A percentile compares a stretch with the other conserved stretches of the same genome.
Evolutionary conservation across 768 basidiomycete species (phyloP).

Genomic region (Hygrocybe punicea): DNA sequence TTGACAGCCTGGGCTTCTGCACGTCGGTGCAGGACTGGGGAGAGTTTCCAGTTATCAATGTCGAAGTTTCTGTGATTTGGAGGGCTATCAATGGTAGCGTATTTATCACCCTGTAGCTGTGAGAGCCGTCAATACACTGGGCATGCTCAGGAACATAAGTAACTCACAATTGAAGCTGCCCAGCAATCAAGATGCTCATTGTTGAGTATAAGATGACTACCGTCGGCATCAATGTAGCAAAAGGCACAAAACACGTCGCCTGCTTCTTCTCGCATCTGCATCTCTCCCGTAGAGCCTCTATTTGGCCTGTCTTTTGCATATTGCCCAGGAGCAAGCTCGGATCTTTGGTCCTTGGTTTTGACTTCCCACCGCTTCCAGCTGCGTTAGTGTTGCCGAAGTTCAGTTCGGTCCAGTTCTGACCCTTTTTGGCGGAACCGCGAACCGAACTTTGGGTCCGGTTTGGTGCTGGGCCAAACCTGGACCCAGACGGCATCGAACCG

Average conservation of each 20-base stretch:
- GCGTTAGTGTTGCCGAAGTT: too few species aligned
- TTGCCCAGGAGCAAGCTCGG: background rate
- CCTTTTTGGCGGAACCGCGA: too few species aligned
- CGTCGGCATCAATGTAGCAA: background rate
- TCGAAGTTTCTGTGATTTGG: background rate
- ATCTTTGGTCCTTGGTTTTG: background rate
- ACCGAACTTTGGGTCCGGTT: too few species aligned
- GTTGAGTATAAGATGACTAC: too few species aligned
- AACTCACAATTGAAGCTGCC: too few species aligned
- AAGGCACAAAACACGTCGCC: background rate
- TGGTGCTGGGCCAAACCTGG: too few species aligned
- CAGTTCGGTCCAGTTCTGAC: too few species aligned
- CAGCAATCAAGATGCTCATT: too few species aligned
- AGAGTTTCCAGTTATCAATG: background rate
- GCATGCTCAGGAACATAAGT: too few species aligned
- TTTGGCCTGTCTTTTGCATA: background rate
- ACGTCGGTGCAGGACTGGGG: background rate
- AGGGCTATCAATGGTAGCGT: background rate
- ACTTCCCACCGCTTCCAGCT: too few species aligned
- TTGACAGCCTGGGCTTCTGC: too few species aligned
- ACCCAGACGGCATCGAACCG: too few species aligned
- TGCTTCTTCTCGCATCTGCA: background rate
- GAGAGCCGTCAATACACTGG: background rate
- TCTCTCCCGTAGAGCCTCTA: background rate
- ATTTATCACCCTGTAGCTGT: background rate